These are phyloP conservation scores for Yamadazyma trypodendri DNA, from an alignment of 1,139 yeast genomes.

Conservation along the genomic window DNA sequence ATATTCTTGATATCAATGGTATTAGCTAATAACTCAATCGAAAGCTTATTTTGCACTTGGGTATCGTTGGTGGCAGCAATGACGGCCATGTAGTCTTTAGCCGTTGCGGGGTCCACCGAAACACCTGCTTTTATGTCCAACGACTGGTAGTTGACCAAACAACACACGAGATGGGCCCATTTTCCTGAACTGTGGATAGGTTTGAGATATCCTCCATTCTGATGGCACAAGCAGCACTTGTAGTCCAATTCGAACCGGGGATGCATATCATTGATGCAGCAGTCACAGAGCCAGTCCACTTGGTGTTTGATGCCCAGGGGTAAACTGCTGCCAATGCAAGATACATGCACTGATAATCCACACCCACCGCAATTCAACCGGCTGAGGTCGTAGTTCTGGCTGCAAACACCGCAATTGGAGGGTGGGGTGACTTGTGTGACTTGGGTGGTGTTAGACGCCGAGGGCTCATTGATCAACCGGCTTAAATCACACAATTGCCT, in stretches of 20 bases:
- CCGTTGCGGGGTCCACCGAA: neutral
- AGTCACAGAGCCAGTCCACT: constrained; percentile 76
- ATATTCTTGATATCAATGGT: constrained; percentile 29
- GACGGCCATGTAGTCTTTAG: constrained; percentile 4
- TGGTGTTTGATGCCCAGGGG: constrained; percentile 25
- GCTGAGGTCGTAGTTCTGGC: constrained; percentile 14
- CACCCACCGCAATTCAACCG: constrained; percentile 63
- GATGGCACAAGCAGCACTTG: constrained; percentile 66
- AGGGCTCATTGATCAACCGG: constrained; percentile 1
- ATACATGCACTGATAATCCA: constrained; percentile 67
- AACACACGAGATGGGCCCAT: constrained; percentile 85
- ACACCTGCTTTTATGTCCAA: constrained; percentile 21
- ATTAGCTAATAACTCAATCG: constrained; percentile 19
- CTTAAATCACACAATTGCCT: constrained; percentile 21
- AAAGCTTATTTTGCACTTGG: constrained; percentile 6
- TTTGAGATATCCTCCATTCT: constrained; percentile 66
- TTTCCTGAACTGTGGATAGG: constrained; percentile 60
- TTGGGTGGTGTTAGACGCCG: too few relatives aligned
- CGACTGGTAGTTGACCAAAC: constrained; percentile 44
- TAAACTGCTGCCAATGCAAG: constrained; percentile 61
- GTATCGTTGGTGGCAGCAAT: constrained; percentile 5
- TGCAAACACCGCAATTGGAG: constrained; percentile 54
- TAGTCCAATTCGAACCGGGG: constrained; percentile 61
- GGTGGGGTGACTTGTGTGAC: too few relatives aligned
- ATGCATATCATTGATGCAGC: constrained; percentile 68